Conservation (phyloP, 2,329 filamentous ascomycete genomes). For the Lasiodiplodia citricola region DNA sequence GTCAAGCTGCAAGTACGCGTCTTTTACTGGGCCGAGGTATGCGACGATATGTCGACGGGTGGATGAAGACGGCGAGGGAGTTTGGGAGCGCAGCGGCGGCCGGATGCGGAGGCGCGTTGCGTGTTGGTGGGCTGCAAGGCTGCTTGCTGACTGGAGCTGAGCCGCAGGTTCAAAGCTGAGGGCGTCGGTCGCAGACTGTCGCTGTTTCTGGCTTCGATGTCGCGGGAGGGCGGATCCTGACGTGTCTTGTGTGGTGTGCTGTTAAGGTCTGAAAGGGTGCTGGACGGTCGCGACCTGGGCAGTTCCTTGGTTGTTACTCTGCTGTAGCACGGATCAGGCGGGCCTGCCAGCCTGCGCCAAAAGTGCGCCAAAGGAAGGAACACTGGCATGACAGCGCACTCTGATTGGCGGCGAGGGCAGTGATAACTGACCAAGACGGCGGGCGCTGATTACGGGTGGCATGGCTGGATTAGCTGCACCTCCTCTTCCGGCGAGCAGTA, state of each 20-base stretch:
- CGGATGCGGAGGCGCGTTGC: conserved; percentile 26
- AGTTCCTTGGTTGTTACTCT: conserved; percentile 21
- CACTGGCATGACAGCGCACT: conserved; percentile 8
- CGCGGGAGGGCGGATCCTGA: neutral
- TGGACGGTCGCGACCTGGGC: conserved; percentile 11
- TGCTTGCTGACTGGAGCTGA: conserved; percentile 22
- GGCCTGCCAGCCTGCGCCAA: conserved; percentile 18
- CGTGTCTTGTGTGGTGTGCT: neutral
- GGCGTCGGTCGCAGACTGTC: conserved; percentile 23
- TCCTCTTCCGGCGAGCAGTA: neutral
- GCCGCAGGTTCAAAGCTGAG: conserved; percentile 8
- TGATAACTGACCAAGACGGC: conserved; percentile 21
- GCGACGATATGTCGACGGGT: conserved; percentile 8
- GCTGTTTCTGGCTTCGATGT: neutral
- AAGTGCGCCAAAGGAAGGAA: conserved; percentile 14
- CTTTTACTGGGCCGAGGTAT: neutral
- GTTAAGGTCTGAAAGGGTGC: conserved; percentile 10
- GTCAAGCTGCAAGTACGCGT: conserved; percentile 9
- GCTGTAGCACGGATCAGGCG: conserved; percentile 24
- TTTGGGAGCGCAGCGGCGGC: conserved; percentile 17
- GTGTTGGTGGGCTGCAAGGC: conserved; percentile 10
- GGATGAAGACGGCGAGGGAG: conserved; percentile 23
- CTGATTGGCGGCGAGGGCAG: conserved; percentile 13
- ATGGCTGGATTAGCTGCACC: conserved; percentile 20
- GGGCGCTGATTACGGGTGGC: conserved; percentile 16